Evolutionary conservation across 139 green algal genomes (phyloP), one percentile per base, ranked within the genome.

Genomic region (Chlamydomonas sp.): DNA sequence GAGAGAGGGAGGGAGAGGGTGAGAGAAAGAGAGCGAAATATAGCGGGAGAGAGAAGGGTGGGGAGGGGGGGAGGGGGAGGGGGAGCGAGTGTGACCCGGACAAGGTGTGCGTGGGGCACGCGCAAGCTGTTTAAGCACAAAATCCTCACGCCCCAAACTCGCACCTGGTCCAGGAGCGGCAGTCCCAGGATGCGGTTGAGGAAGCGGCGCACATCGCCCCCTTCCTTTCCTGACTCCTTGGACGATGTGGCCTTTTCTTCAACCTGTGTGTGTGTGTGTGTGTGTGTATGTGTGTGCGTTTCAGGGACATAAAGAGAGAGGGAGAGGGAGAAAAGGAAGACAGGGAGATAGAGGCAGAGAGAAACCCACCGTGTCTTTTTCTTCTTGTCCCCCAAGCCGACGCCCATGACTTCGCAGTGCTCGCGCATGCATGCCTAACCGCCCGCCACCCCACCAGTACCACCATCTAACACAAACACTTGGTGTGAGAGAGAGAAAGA

Each of bases 171-270:
- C 5, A 68, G 71, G n/a, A 96, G 64, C 3, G 80, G 84, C 70
- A 94, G 73, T 2, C 78, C 83, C 76, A 96, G 84, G 67, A 96
- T 77, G 28, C 90, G 77, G 76, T 96, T 96, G 1, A 96, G 76
- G 84, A 96, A 96, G 26, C 81, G 79, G 16, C 79, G 73, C 59
- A 94, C 89, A 61, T 95, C 89, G 6, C 85, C 84, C 6, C 71
- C 47, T 30, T 88, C 79, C 58, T 84, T 87, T 61, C 24, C 65
- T 59, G 60, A 26, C 16, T 54, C 16, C 20, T 13, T 54, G 43
- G 13, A 20, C 20, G 43, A 54, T 13, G 13, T 54, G 43, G 43
- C 20, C 43, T 54, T 54, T 13, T 13, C 43, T 54, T 13, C 20
- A 20, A 26, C 20, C 16, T 54, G 43, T 54, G 43, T 54, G 43